A percentile compares a stretch with the other conserved stretches of the same genome.
These are phyloP conservation scores for Leccinum subrobustum DNA, from an alignment of 1,284 basidiomycete species.

Conservation along the genomic window DNA sequence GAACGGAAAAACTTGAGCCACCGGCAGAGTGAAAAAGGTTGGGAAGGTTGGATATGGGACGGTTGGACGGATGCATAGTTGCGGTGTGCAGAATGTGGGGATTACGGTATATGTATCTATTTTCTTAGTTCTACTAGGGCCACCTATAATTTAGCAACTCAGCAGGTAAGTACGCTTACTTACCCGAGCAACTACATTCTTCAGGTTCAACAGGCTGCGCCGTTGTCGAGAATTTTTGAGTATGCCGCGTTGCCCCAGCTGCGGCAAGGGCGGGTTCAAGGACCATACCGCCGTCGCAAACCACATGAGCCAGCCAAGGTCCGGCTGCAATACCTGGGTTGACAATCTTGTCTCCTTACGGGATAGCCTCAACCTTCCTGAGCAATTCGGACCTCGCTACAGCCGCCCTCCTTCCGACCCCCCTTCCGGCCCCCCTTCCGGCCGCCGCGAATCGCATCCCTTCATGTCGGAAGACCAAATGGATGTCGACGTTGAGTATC, in stretches of 20 bases:
- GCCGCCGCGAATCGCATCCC: neutral
- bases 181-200: neutral
- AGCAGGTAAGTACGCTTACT: neutral
- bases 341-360: neutral
- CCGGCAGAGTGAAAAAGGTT: neutral
- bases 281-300: neutral
- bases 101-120: too few relatives aligned
- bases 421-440: neutral
- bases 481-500: neutral
- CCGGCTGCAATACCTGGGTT: constrained; percentile 1
- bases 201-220: neutral
- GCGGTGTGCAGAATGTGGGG: too few relatives aligned
- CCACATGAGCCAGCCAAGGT: constrained; percentile 1
- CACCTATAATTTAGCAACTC: too few relatives aligned
- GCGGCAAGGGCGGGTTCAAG: neutral
- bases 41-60: neutral
- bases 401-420: neutral
- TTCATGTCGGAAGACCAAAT: neutral
- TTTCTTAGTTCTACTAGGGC: too few relatives aligned
- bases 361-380: neutral
- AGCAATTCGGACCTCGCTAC: neutral
- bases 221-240: neutral
- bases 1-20: neutral
- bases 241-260: neutral
- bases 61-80: neutral